Percentiles rank a stretch among this genome's conserved stretches.
Evolutionary conservation across 2,329 filamentous ascomycete species (phyloP).

Genomic region (Epichloe bromicola): DNA sequence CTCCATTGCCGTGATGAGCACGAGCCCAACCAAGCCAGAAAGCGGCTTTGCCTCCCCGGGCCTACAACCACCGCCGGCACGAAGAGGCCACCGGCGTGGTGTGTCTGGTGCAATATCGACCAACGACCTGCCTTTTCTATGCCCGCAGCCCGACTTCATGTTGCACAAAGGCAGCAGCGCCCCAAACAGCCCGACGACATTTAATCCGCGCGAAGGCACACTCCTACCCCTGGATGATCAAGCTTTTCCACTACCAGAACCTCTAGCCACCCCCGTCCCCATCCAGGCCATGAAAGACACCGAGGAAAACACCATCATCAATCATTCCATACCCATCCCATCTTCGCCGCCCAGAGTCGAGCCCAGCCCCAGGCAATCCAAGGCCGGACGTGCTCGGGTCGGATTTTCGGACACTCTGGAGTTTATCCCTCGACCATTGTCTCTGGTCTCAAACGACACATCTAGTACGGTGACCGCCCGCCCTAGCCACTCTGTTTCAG

Average conservation of each 20-base stretch:
- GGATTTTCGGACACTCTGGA: slow-evolving; percentile 77
- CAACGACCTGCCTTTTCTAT: slow-evolving; percentile 65
- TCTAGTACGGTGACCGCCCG: slow-evolving; percentile 62
- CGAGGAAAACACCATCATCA: neutral
- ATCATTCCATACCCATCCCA: slow-evolving; percentile 3
- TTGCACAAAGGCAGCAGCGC: slow-evolving; percentile 47
- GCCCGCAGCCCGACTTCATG: slow-evolving; percentile 39
- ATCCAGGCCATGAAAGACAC: neutral
- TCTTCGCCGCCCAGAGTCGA: slow-evolving; percentile 6
- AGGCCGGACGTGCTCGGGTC: slow-evolving; percentile 47
- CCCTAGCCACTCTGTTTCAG: slow-evolving; percentile 59
- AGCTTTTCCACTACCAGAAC: slow-evolving; percentile 5
- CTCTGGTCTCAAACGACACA: slow-evolving; percentile 72
- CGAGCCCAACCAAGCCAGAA: slow-evolving; percentile 54
- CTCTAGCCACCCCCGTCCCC: neutral
- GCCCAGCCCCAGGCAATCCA: slow-evolving; percentile 15
- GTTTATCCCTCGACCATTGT: slow-evolving; percentile 71
- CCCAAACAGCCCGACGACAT: slow-evolving; percentile 44
- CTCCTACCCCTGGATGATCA: slow-evolving; percentile 12
- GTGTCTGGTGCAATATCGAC: slow-evolving; percentile 69
- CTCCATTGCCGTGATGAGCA: slow-evolving; percentile 49
- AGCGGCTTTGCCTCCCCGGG: slow-evolving; percentile 45
- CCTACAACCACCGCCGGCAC: slow-evolving; percentile 31
- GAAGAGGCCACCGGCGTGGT: slow-evolving; percentile 57
- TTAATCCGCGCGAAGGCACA: slow-evolving; percentile 16